phyloP scores from a whole-genome alignment of 306 rosid genomes.

The Sicyos edulis region DNA sequence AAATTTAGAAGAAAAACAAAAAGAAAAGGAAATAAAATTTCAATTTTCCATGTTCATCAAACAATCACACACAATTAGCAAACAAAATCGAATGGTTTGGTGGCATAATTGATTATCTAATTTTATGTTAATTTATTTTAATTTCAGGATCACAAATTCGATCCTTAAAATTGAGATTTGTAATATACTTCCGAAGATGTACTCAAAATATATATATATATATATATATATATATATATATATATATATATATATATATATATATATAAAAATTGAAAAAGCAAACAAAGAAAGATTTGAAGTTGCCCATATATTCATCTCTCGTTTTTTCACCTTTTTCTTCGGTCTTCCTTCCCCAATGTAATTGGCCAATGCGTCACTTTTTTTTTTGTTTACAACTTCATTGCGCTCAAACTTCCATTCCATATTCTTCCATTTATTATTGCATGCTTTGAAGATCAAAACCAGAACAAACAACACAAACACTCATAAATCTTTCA shows the following conservation, averaged over 20 bases:
- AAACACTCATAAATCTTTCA: background rate
- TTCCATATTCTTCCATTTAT: slow-evolving; percentile 23
- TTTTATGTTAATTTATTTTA: no score
- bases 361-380: slow-evolving; percentile 20
- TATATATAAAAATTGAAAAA: no score
- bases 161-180: no score
- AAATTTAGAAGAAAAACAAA: no score
- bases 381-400: background rate
- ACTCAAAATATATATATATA: no score
- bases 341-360: slow-evolving; percentile 16
- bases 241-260: no score
- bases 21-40: background rate
- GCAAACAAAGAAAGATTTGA: slow-evolving; percentile 1
- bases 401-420: no score
- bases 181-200: no score
- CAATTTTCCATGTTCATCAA: background rate
- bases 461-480: slow-evolving; percentile 5
- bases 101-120: no score
- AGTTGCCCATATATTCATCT: slow-evolving; percentile 12
- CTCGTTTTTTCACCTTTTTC: slow-evolving; percentile 10
- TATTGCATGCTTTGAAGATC: slow-evolving; percentile 47
- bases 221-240: no score
- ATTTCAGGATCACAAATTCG: no score
- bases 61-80: background rate
- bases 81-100: no score